Base-by-base conservation (phyloP, 1,284 basidiomycete genomes). In the Golubevia pallescens region DNA sequence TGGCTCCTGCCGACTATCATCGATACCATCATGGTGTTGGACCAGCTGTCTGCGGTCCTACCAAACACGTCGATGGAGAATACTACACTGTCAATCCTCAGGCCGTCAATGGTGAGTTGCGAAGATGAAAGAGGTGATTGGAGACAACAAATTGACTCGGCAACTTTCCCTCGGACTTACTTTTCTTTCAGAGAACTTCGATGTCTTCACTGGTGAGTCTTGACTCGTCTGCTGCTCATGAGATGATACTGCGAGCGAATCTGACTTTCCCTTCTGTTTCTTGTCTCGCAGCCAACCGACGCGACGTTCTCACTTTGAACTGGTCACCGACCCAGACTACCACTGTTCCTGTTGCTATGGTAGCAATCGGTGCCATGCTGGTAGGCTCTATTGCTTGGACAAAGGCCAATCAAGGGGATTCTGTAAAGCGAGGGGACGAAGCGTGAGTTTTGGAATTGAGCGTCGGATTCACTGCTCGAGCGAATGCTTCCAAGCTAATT, bases 1-100 rank as follows among this genome's bases (percentile, higher is more conserved):
- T 71, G 5, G 70, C 70, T n/a, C 70, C 70, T n/a, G 63, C 68
- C 3, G 70, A 71, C 57, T 71, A 71, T 60, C 70, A 71, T 24
- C 62, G 70, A 20, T 71, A 51, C 34, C 66, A 71, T 55, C 64
- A 88, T 71, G 52, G 88, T 86, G 84, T 90, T 90, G 68, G 68
- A n/a, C 63, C 68, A 13, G 38, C 38, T 6, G 52, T 59, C 1
- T 51, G 48, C 21, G 63, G 67, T 2, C 34, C 54, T 21, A 69
- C 61, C 28, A 58, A 55, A 21, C 62, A 69, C 16, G 8, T 62
- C 14, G 24, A 19, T 6, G 63, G 64, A 23, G 67, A 71, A 38
- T 71, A 69, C 58, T 69, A 66, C 51, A 71, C 69, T 13, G 69
- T 38, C 54, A 61, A 71, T 65, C 77, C 77, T 8, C 74, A 78